Conservation (phyloP, 208 protist genomes). For the Endotrypanum monterogeii region DNA sequence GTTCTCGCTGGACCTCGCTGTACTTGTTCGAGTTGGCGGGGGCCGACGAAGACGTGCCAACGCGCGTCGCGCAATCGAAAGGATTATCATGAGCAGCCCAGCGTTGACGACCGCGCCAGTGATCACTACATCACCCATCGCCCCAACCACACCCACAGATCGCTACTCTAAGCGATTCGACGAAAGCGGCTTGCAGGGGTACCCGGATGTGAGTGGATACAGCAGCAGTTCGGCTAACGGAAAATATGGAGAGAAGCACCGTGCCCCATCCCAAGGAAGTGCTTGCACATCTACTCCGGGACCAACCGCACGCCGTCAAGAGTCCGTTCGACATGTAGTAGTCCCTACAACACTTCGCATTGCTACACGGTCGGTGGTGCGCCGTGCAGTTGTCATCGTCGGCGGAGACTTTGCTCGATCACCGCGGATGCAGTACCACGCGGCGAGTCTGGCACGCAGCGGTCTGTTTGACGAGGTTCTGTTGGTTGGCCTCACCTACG, state of each 20-base stretch:
- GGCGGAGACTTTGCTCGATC: constrained; percentile 89
- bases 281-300: background rate
- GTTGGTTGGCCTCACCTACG: constrained; percentile 73
- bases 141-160: background rate
- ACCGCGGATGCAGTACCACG: constrained; percentile 93
- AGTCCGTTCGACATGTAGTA: constrained; percentile 25
- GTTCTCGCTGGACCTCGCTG: constrained; percentile 66
- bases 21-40: constrained; percentile 60
- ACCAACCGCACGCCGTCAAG: background rate
- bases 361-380: constrained; percentile 49
- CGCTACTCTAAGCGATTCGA: background rate
- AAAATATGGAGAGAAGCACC: background rate
- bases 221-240: constrained; percentile 3
- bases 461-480: constrained; percentile 78
- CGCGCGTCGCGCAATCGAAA: constrained; percentile 47
- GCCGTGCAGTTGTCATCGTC: constrained; percentile 82
- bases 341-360: constrained; percentile 43
- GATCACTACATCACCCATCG: constrained; percentile 7
- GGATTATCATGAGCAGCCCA: constrained; percentile 32
- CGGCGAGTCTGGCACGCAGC: constrained; percentile 63
- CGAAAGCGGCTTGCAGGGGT: background rate
- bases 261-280: background rate
- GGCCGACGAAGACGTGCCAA: constrained; percentile 50
- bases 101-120: constrained; percentile 11
- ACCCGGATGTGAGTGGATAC: background rate